phyloP scores from a whole-genome alignment of 78 protist species.

The Polysphondylium violaceum region DNA sequence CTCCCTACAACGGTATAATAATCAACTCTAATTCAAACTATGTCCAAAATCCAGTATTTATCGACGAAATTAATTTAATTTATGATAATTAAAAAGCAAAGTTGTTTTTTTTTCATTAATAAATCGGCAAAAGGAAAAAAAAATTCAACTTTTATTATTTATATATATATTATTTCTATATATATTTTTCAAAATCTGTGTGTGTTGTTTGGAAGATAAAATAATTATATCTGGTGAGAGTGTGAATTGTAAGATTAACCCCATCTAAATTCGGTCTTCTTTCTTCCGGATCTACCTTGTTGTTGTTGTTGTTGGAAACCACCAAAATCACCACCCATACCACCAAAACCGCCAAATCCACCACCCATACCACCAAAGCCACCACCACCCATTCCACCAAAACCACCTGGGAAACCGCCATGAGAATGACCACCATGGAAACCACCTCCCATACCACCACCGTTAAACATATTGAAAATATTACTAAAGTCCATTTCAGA shows the following conservation, averaged over 20 bases:
- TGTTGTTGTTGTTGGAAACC: neutral
- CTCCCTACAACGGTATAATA: neutral
- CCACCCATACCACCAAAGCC: conserved; percentile 59
- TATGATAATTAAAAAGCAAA: conserved; percentile 14
- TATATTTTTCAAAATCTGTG: no score
- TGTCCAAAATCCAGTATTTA: neutral
- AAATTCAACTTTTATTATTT: no score
- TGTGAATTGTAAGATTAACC: neutral
- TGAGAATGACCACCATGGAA: no score
- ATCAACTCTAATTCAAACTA: neutral
- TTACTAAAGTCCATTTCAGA: conserved; percentile 20
- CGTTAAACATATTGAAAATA: conserved; percentile 52
- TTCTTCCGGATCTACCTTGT: neutral
- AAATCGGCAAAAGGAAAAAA: no score
- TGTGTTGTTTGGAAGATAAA: no score
- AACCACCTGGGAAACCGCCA: conserved; percentile 45
- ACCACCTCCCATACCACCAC: conserved; percentile 73
- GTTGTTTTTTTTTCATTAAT: no score
- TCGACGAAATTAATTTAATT: conserved; percentile 29
- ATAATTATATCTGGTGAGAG: neutral
- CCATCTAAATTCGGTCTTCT: conserved; percentile 19
- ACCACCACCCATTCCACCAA: conserved; percentile 41
- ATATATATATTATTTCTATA: no score
- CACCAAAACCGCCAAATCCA: conserved; percentile 28
- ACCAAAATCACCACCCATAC: conserved; percentile 57